Conservation (phyloP, 495 filamentous ascomycete genomes). For the Recurvomyces mirabilis region DNA sequence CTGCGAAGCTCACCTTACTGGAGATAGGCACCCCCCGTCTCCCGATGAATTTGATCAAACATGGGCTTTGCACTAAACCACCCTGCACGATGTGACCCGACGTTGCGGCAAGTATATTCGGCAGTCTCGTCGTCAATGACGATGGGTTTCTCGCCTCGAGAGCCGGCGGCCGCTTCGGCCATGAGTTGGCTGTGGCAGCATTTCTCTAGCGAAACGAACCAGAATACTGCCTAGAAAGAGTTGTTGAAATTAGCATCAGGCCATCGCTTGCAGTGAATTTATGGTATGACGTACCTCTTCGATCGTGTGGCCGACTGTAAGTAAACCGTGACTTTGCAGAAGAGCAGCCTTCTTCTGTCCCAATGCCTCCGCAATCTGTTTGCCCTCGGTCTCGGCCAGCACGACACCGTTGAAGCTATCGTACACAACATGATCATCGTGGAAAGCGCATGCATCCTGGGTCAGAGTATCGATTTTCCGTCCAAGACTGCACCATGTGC, state of each 20-base stretch:
- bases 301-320: conserved; percentile 36
- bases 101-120: conserved; percentile 50
- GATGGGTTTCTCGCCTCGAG: conserved; percentile 50
- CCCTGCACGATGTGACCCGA: conserved; percentile 52
- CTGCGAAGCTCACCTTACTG: too few relatives aligned
- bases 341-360: conserved; percentile 60
- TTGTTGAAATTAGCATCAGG: not conserved
- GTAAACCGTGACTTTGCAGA: conserved; percentile 57
- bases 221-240: conserved; percentile 43
- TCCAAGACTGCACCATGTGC: conserved; percentile 56
- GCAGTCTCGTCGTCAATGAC: conserved; percentile 62
- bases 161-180: conserved; percentile 62
- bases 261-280: not conserved
- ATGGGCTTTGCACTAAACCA: conserved; percentile 65
- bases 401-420: conserved; percentile 62
- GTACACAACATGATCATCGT: conserved; percentile 51
- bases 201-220: conserved; percentile 65
- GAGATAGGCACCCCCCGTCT: conserved; percentile 50
- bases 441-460: conserved; percentile 35
- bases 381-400: conserved; percentile 57
- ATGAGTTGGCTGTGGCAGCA: conserved; percentile 66
- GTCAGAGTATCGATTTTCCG: conserved; percentile 55
- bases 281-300: conserved; percentile 28
- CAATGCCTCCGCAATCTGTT: conserved; percentile 52
- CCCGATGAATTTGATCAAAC: conserved; percentile 60